Percentiles rank a stretch among this genome's conserved stretches.
These are phyloP conservation scores for Silene coronaria DNA, from an alignment of 179 eudicot genomes.

Conservation along the genomic window DNA sequence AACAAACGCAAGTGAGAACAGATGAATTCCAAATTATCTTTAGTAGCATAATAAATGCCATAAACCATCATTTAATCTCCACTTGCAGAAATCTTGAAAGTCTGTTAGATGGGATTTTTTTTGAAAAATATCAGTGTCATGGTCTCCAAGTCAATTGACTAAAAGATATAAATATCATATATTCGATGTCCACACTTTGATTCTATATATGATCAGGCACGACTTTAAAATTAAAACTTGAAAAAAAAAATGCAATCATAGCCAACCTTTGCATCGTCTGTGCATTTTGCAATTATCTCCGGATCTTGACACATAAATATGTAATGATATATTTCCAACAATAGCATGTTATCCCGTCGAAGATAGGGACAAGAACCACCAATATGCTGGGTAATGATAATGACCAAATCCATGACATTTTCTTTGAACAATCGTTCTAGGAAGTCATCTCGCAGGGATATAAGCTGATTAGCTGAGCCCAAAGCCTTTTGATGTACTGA, in stretches of 20 bases:
- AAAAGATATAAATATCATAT: neutral
- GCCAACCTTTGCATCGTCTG: constrained; percentile 52
- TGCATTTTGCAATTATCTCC: constrained; percentile 62
- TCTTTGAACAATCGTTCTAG: constrained; percentile 67
- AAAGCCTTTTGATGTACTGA: constrained; percentile 54
- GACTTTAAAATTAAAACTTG: neutral
- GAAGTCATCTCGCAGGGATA: constrained; percentile 64
- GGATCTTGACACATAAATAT: constrained; percentile 71
- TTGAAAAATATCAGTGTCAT: neutral
- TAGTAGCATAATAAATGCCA: constrained; percentile 5
- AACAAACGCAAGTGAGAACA: constrained; percentile 18
- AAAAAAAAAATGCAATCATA: constrained; percentile 1
- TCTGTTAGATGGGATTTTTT: neutral
- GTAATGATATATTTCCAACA: constrained; percentile 66
- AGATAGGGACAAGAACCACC: constrained; percentile 60
- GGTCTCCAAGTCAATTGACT: neutral
- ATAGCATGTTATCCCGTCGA: constrained; percentile 82
- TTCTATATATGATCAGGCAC: neutral
- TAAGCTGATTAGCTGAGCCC: constrained; percentile 54
- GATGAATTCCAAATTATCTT: neutral
- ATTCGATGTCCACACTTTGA: neutral
- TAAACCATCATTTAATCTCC: neutral
- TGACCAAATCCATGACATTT: constrained; percentile 82
- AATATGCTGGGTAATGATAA: constrained; percentile 69
- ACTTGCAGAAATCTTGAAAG: neutral